Conservation (phyloP, 1,284 basidiomycete species). For the Ustilago nuda region DNA sequence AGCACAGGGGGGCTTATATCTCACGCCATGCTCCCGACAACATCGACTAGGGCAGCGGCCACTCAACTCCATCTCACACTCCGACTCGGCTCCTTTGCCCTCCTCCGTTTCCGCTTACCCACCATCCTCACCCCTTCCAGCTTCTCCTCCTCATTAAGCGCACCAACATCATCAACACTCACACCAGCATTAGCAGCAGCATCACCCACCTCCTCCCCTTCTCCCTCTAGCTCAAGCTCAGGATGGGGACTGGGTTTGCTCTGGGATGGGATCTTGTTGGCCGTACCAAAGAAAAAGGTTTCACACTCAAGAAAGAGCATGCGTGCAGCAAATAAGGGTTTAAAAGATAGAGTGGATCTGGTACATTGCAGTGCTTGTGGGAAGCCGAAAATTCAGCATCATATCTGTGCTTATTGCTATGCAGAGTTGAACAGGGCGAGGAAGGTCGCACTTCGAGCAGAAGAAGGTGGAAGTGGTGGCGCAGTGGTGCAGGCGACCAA, state of each 20-base stretch:
- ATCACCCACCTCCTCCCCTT: not conserved
- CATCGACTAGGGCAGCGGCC: slow-evolving; percentile 3
- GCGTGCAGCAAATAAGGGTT: slow-evolving; percentile 91
- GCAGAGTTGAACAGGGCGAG: slow-evolving; percentile 74
- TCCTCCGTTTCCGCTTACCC: slow-evolving; percentile 11
- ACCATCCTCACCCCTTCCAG: not conserved
- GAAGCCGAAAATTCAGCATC: slow-evolving; percentile 71
- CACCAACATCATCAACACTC: slow-evolving; percentile 9
- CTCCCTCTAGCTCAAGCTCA: not conserved
- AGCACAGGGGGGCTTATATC: not conserved
- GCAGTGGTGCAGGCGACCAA: not conserved
- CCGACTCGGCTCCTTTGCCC: not conserved
- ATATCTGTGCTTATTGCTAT: slow-evolving; percentile 88
- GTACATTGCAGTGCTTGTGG: slow-evolving; percentile 19
- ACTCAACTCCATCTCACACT: slow-evolving; percentile 11
- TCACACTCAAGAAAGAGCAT: slow-evolving; percentile 95
- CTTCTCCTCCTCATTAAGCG: not conserved
- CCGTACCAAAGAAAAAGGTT: slow-evolving; percentile 93
- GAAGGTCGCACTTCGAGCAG: slow-evolving; percentile 14
- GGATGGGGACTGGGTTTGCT: slow-evolving; percentile 72
- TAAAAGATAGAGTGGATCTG: slow-evolving; percentile 90
- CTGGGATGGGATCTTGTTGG: slow-evolving; percentile 86
- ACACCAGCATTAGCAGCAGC: slow-evolving; percentile 21
- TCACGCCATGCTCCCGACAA: slow-evolving; percentile 14
- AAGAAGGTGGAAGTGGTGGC: not conserved